phyloP scores from a whole-genome alignment of 345 rosid genomes.

The Rubroshorea leprosula region DNA sequence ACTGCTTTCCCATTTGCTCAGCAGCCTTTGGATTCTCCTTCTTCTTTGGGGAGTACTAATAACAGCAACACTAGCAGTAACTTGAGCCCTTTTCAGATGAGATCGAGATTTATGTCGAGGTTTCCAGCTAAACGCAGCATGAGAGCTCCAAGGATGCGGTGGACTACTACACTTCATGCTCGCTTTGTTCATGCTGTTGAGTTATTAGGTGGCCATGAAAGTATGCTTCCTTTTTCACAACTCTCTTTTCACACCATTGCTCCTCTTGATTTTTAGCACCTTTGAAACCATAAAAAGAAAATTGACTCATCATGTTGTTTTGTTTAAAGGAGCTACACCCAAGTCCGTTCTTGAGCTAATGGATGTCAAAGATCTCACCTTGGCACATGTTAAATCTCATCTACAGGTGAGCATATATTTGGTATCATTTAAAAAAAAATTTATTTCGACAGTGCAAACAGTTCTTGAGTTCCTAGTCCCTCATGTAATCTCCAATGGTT shows the following conservation, averaged over 20 bases:
- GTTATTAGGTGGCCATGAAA: slow-evolving; percentile 98
- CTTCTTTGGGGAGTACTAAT: slow-evolving; percentile 25
- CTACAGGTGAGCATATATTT: slow-evolving; percentile 96
- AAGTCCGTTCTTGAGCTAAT: slow-evolving; percentile 97
- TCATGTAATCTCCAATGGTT: slow-evolving; percentile 3
- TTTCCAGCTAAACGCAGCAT: slow-evolving; percentile 56
- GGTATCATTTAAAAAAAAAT: no score
- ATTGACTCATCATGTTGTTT: slow-evolving; percentile 13
- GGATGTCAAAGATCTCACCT: slow-evolving; percentile 99
- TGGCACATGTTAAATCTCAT: slow-evolving; percentile 98
- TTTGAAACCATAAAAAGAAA: slow-evolving; percentile 12
- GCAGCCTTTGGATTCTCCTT: slow-evolving; percentile 36
- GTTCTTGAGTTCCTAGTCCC: not conserved
- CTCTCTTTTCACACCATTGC: not conserved
- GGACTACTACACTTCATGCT: slow-evolving; percentile 97
- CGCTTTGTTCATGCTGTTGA: slow-evolving; percentile 99
- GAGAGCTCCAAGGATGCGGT: slow-evolving; percentile 87
- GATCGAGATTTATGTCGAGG: slow-evolving; percentile 62
- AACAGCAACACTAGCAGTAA: slow-evolving; percentile 16
- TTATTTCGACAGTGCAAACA: no score
- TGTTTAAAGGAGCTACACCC: slow-evolving; percentile 76
- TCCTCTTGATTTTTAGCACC: slow-evolving; percentile 12
- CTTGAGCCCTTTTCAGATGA: slow-evolving; percentile 41
- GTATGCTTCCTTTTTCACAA: slow-evolving; percentile 35
- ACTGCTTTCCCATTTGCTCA: slow-evolving; percentile 41